Base-by-base conservation (phyloP, 805 yeast genomes). In the Saturnispora dispora region DNA sequence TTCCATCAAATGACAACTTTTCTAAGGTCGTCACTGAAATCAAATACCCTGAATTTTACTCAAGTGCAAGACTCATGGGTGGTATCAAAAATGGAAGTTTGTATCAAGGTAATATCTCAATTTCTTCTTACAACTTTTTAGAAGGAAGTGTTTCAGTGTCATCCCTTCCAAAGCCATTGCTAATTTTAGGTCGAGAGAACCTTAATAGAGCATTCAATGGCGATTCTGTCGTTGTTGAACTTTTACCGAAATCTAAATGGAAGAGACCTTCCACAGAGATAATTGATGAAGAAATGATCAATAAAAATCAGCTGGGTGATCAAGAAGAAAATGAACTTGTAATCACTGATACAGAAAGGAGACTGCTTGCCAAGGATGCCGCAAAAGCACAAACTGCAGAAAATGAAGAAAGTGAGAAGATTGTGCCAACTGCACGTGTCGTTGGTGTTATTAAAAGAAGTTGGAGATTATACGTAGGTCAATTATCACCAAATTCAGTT, bases 391-490 rank as follows among this genome's bases (percentile, higher is more conserved):
- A 82, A 35, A 59, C 68, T 2, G 58, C 61, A 9, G 67, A 74
- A 30, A 66, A 63, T 11, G 73, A 70, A 3, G 76, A 70, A 17
- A 67, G 65, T 22, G 65, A 69, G 10, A 77, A 77, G 56, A 65
- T 83, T 22, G 89, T 85, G 62, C 99, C 98, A n/a, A 91, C 99
- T 0, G 98, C 95, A 2, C 79, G 81, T 58, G 85, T 93, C 35
- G 97, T 93, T 11, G 95, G 96, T 28, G 77, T 93, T 25, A 72
- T 82, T 41, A 84, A 88, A 69, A 78, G 99, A 68, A 87, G 91
- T 55, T 93, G 99, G 99, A 79, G 99, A 65, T 82, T 83, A 57
- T 93, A 90, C 63, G 99, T 93, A 37, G 99, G 99, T 13, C 96
- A 90, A 66, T 75, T 93, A 55, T 83, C 91, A 2, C 84, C 88